Evolutionary conservation across 1,284 basidiomycete genomes (phyloP).

Genomic region (Tausonia pullulans): DNA sequence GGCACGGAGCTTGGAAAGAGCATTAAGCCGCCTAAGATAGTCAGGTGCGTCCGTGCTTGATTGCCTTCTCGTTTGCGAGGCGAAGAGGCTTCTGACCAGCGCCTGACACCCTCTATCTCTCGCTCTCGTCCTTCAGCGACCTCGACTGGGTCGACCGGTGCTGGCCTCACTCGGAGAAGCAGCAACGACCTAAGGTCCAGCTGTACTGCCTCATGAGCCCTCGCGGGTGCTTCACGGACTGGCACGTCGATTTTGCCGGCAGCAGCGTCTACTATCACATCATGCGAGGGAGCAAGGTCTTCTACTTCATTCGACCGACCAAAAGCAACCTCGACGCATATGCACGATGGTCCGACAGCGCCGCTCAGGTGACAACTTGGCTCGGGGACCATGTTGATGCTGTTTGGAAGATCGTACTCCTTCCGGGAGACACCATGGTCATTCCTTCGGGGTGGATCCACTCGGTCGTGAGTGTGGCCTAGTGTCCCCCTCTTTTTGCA

Average conservation of each 20-base stretch:
- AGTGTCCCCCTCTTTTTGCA: not conserved
- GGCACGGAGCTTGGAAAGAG: constrained; percentile 61
- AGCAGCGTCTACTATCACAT: constrained; percentile 18
- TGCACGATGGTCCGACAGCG: constrained; percentile 58
- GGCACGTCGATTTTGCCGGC: constrained; percentile 85
- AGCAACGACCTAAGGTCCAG: constrained; percentile 79
- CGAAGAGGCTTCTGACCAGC: no score
- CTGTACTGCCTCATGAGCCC: constrained; percentile 92
- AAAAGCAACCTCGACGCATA: constrained; percentile 69
- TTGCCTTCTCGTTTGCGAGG: not conserved
- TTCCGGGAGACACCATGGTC: constrained; percentile 84
- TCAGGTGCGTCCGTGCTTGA: constrained; percentile 30
- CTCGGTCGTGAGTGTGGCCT: constrained; percentile 58
- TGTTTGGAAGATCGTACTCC: constrained; percentile 71
- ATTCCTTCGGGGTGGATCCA: constrained; percentile 97
- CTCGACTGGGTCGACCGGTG: constrained; percentile 94
- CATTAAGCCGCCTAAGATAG: constrained; percentile 70
- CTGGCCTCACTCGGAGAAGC: constrained; percentile 53
- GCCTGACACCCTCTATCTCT: no score
- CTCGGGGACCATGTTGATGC: constrained; percentile 80
- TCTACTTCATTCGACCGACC: constrained; percentile 91
- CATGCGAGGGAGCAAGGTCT: constrained; percentile 48
- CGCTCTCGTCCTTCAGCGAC: constrained; percentile 41
- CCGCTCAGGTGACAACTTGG: constrained; percentile 78
- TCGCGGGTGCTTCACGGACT: constrained; percentile 82